Evolutionary conservation across 2,329 filamentous ascomycete genomes (phyloP).

Genomic region (Exophiala dermatitidis): DNA sequence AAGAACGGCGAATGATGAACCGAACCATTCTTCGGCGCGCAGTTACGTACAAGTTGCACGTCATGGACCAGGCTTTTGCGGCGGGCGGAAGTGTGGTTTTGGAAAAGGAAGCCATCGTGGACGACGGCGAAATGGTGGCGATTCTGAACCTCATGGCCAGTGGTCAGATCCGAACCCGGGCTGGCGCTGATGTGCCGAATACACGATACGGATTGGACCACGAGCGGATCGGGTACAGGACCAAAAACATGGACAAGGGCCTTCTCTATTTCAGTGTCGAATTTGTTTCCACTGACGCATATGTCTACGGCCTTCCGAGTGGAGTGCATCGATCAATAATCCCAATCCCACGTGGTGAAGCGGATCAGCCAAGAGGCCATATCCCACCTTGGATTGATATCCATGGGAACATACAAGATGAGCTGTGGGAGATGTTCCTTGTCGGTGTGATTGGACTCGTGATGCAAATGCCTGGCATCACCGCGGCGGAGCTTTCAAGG

Average conservation of each 20-base stretch:
- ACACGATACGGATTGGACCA: constrained; percentile 39
- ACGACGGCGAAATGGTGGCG: constrained; percentile 22
- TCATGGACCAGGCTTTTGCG: constrained; percentile 37
- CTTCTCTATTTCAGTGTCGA: constrained; percentile 40
- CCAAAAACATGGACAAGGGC: constrained; percentile 40
- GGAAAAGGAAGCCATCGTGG: constrained; percentile 30
- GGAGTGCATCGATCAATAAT: constrained; percentile 19
- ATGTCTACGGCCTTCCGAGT: constrained; percentile 38
- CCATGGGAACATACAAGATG: constrained; percentile 34
- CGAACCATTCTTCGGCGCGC: constrained; percentile 37
- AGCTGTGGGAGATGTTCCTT: constrained; percentile 39
- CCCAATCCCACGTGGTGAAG: constrained; percentile 29
- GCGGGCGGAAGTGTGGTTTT: constrained; percentile 14
- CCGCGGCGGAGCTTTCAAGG: constrained; percentile 30
- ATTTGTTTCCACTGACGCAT: constrained; percentile 32
- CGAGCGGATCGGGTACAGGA: constrained; percentile 42
- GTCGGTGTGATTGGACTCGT: constrained; percentile 39
- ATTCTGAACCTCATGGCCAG: constrained; percentile 29
- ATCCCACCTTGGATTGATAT: constrained; percentile 46
- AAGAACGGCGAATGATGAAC: constrained; percentile 37
- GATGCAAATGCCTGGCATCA: constrained; percentile 37
- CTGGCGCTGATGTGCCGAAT: constrained; percentile 35
- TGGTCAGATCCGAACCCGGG: constrained; percentile 33
- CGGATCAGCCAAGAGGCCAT: constrained; percentile 22
- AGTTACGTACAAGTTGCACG: constrained; percentile 36